phyloP scores from a whole-genome alignment of 202 grass and related monocot genomes.

The Zoysia matrella region DNA sequence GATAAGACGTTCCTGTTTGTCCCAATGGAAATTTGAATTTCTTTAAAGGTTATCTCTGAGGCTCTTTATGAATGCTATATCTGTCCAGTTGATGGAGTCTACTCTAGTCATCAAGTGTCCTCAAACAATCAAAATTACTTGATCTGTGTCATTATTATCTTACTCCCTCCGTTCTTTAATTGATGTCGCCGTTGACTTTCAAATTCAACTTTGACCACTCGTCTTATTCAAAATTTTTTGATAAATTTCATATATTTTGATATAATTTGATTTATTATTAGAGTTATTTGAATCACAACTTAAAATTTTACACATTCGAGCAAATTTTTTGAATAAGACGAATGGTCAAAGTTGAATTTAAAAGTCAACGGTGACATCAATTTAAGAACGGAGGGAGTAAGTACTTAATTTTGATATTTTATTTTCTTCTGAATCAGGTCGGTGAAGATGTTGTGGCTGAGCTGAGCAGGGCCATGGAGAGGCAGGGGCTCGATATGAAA shows the following conservation, averaged over 20 bases:
- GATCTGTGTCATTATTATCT: neutral
- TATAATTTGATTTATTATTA: no score
- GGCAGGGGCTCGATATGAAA: slow-evolving; percentile 67
- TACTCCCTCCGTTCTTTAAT: neutral
- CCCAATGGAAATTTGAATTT: slow-evolving; percentile 11
- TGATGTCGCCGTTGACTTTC: no score
- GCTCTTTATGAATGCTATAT: neutral
- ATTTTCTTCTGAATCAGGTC: slow-evolving; percentile 45
- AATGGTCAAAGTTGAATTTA: no score
- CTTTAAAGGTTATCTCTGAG: slow-evolving; percentile 12
- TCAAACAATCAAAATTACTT: neutral
- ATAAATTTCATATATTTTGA: no score
- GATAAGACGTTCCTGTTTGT: neutral
- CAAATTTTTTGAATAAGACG: no score
- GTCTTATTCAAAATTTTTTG: no score
- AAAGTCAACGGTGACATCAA: no score
- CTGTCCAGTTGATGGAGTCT: neutral
- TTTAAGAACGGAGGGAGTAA: no score
- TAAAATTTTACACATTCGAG: no score
- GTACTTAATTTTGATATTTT: slow-evolving; percentile 29
- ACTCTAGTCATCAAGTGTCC: neutral
- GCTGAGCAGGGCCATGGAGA: slow-evolving; percentile 51
- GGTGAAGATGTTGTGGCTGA: slow-evolving; percentile 55
- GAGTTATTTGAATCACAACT: no score
- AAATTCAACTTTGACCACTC: no score